phyloP scores from a whole-genome alignment of 148 eudicot species.

The Cornus kousa region DNA sequence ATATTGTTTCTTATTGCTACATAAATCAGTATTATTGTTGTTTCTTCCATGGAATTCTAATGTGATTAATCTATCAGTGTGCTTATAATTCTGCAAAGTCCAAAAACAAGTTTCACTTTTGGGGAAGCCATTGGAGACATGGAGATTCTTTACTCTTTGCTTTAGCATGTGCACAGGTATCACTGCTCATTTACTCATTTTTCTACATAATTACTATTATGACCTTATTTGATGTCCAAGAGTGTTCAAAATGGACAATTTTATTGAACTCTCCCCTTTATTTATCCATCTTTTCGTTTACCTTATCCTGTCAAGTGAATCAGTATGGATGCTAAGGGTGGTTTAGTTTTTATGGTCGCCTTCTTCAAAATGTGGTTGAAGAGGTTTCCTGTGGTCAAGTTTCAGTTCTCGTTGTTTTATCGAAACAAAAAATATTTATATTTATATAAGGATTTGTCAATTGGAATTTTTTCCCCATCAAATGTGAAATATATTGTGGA shows the following conservation, averaged over 20 bases:
- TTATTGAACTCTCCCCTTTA: neutral
- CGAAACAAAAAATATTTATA: neutral
- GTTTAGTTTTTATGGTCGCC: neutral
- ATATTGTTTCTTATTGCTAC: neutral
- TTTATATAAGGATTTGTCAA: neutral
- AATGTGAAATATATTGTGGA: neutral
- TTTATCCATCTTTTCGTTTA: neutral
- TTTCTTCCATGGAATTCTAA: neutral
- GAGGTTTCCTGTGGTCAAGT: neutral
- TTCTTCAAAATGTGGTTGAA: neutral
- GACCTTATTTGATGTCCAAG: neutral
- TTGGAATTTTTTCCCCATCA: neutral
- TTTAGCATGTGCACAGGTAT: constrained; percentile 92
- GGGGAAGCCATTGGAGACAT: constrained; percentile 97
- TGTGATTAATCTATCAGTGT: constrained; percentile 46
- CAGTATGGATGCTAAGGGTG: neutral
- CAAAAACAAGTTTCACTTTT: constrained; percentile 85
- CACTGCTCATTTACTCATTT: constrained; percentile 2
- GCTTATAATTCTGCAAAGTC: constrained; percentile 97
- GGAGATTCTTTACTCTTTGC: constrained; percentile 93
- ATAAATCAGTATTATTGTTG: neutral
- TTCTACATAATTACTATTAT: neutral
- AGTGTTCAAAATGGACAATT: neutral
- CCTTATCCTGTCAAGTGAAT: neutral
- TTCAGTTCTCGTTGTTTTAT: neutral